Base-by-base conservation (phyloP, 495 filamentous ascomycete genomes). In the Sabuloglossum arenarium region DNA sequence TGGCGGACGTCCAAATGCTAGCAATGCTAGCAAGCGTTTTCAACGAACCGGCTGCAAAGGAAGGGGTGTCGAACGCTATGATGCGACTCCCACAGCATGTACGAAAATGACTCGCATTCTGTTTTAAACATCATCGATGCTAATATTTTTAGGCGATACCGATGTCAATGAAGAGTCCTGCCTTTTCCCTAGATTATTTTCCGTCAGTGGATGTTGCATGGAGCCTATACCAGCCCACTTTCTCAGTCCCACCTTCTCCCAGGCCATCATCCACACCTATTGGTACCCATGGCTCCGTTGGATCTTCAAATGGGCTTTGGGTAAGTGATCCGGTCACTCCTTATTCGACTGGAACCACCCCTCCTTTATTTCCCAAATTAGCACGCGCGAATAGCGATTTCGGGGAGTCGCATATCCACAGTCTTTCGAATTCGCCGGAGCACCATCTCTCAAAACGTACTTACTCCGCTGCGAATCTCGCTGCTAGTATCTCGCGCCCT, bases 11-110 rank as follows among this genome's bases (percentile, higher is more conserved):
- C 2, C 89, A 96, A 65, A 95, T 94, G 89, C 72, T 95, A 19
- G 90, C 88, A 32, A 94, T 95, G 89, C 75, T 96, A 12, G 83
- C 88, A 0, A 94, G 88, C 64, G 80, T 94, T 46, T 82, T 96
- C 56, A 79, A 79, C 52, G 85, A 93, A 57, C 66, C 66, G 10
- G 68, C 69, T 39, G 65, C 62, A 11, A 63, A 60, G 30, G 58
- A 62, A 47, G 64, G 59, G 8, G 60, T 61, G 4, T 54, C 61
- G 14, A 66, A 59, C 28, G 54, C 61, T 3, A 63, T 66, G 60
- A 57, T 64, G 9, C 60, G 55, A 23, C 61, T 64, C 30, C 28
- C 59, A 42, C 58, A 63, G 57, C 31, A 39, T 25, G 57, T 59
- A 47, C 19, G 55, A 23, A 56, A 56, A 29, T 27, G 34, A 8